Percentiles rank a stretch among this genome's conserved stretches.
These are phyloP conservation scores for Erigeron canadensis DNA, from an alignment of 129 eudicot species.

Conservation along the genomic window DNA sequence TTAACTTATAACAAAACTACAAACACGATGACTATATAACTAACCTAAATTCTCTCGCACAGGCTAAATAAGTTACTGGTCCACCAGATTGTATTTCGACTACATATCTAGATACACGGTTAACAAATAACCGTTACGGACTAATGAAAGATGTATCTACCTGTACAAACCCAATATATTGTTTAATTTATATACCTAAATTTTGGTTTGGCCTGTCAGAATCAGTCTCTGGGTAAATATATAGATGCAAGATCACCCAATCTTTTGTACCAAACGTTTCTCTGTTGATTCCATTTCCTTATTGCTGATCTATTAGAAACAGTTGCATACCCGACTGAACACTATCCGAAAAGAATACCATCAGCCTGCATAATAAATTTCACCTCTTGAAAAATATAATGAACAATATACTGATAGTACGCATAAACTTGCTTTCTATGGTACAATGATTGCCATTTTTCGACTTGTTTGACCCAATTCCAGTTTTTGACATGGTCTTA, in stretches of 20 bases:
- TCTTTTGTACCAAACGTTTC: neutral
- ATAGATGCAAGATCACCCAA: neutral
- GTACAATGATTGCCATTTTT: neutral
- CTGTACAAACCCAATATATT: too few relatives aligned
- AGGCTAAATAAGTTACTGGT: too few relatives aligned
- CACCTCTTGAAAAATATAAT: neutral
- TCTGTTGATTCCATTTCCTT: neutral
- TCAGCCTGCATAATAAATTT: constrained; percentile 55
- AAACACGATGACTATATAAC: too few relatives aligned
- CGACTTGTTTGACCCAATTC: neutral
- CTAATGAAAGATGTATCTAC: too few relatives aligned
- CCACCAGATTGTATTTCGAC: too few relatives aligned
- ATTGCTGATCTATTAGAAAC: constrained; percentile 41
- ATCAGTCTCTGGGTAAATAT: neutral
- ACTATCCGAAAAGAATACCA: constrained; percentile 56
- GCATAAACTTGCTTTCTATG: too few relatives aligned
- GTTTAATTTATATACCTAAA: too few relatives aligned
- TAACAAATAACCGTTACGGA: too few relatives aligned
- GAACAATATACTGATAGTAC: neutral
- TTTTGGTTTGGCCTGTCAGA: too few relatives aligned
- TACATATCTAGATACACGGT: too few relatives aligned
- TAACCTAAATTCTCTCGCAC: too few relatives aligned
- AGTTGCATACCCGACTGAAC: constrained; percentile 72
- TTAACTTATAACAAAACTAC: too few relatives aligned
- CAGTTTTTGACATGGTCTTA: constrained; percentile 67